Conservation (phyloP, 768 basidiomycete genomes). For the Boletales sp. region DNA sequence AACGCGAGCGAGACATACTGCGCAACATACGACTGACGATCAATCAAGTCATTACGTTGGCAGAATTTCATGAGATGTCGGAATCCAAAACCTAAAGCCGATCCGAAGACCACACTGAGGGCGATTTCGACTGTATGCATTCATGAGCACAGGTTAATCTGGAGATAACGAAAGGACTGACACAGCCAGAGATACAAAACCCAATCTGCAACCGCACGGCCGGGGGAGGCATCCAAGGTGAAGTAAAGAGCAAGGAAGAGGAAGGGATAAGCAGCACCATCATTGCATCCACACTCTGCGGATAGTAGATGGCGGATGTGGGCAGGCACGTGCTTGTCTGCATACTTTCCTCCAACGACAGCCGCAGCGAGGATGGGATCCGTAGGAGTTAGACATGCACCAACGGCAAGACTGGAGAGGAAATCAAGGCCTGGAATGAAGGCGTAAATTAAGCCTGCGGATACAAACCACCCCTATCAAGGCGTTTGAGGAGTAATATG, state of each 20-base stretch:
- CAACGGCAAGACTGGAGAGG: constrained; percentile 84
- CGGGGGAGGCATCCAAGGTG: constrained; percentile 59
- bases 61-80: constrained; percentile 93
- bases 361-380: constrained; percentile 34
- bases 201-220: constrained; percentile 80
- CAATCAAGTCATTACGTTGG: constrained; percentile 80
- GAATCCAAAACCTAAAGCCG: constrained; percentile 71
- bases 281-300: constrained; percentile 88
- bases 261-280: constrained; percentile 96
- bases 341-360: constrained; percentile 93
- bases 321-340: constrained; percentile 93
- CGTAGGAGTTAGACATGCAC: constrained; percentile 91
- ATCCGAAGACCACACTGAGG: constrained; percentile 72
- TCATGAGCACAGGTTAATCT: constrained; percentile 1
- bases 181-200: constrained; percentile 83
- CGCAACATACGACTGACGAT: constrained; percentile 91
- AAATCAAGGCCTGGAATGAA: constrained; percentile 88
- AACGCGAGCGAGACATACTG: constrained; percentile 85
- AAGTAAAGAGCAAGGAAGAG: constrained; percentile 88
- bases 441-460: constrained; percentile 86
- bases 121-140: constrained; percentile 64
- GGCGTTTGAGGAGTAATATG: constrained; percentile 1
- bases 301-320: constrained; percentile 67
- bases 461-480: constrained; percentile 87
- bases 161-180: constrained; percentile 36